A percentile compares a stretch with the other conserved stretches of the same genome.
These are phyloP conservation scores for Aspergillus sp. DNA, from an alignment of 2,329 filamentous ascomycete species.

Conservation along the genomic window DNA sequence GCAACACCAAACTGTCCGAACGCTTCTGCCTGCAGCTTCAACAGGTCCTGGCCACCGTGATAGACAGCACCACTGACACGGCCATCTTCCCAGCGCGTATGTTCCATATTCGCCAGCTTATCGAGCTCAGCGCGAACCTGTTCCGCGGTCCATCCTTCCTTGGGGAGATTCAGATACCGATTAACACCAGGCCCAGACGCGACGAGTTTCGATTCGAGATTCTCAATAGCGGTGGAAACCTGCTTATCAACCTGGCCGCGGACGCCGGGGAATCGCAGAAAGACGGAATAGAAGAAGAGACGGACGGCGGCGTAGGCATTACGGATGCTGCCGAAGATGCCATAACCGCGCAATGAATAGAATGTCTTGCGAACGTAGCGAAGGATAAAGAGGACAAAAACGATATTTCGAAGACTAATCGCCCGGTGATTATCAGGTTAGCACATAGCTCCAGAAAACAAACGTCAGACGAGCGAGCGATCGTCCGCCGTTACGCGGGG, in stretches of 20 bases:
- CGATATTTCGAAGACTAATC: slow-evolving; percentile 73
- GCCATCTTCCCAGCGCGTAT: slow-evolving; percentile 96
- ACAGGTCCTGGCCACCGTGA: slow-evolving; percentile 80
- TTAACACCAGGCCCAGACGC: slow-evolving; percentile 69
- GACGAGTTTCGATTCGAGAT: slow-evolving; percentile 81
- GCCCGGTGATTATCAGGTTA: slow-evolving; percentile 9
- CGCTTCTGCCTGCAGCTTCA: slow-evolving; percentile 85
- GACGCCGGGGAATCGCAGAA: slow-evolving; percentile 83
- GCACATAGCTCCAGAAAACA: not conserved
- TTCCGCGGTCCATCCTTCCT: slow-evolving; percentile 79
- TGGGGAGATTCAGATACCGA: slow-evolving; percentile 74
- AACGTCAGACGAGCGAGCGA: not conserved
- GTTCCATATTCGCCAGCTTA: slow-evolving; percentile 79
- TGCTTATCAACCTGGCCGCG: slow-evolving; percentile 82
- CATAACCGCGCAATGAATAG: slow-evolving; percentile 86
- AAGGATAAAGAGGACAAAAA: slow-evolving; percentile 86
- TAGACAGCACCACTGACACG: slow-evolving; percentile 94
- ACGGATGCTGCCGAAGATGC: slow-evolving; percentile 73
- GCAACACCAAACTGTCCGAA: slow-evolving; percentile 93
- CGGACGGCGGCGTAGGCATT: slow-evolving; percentile 73
- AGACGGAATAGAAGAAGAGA: slow-evolving; percentile 77
- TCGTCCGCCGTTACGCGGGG: not conserved
- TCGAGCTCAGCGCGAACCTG: slow-evolving; percentile 77
- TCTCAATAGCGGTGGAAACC: slow-evolving; percentile 74
- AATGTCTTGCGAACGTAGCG: slow-evolving; percentile 78